Evolutionary conservation across 2,329 filamentous ascomycete genomes (phyloP).

Genomic region (Byssochlamys sp.): DNA sequence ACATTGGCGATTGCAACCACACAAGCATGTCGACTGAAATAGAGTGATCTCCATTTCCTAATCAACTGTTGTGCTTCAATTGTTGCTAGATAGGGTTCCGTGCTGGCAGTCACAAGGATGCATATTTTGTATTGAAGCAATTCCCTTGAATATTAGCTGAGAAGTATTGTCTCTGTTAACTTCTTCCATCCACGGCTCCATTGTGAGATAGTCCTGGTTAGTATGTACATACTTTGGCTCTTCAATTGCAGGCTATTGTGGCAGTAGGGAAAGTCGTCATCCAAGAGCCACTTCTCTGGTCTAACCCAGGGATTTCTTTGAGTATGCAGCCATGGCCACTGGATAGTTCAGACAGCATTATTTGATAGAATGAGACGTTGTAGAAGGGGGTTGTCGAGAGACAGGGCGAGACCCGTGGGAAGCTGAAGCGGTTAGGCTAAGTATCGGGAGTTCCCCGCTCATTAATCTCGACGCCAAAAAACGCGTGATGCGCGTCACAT

Average conservation of each 20-base stretch:
- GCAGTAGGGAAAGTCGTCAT: neutral
- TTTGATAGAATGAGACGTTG: neutral
- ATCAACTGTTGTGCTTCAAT: neutral
- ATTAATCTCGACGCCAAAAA: constrained; percentile 2
- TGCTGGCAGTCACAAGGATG: neutral
- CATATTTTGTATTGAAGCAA: neutral
- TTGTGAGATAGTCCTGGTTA: neutral
- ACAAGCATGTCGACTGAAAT: neutral
- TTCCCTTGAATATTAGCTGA: neutral
- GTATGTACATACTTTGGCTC: neutral
- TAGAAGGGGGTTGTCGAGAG: neutral
- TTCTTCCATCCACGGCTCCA: neutral
- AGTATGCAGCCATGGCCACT: neutral
- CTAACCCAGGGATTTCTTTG: neutral
- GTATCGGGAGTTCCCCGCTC: neutral
- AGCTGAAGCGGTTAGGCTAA: constrained; percentile 3
- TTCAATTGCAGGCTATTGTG: neutral
- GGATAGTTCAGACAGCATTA: neutral
- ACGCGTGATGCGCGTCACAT: constrained; percentile 5
- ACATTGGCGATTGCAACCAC: no score
- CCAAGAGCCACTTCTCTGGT: no score
- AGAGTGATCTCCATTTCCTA: neutral
- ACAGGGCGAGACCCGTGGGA: neutral
- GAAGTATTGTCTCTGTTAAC: neutral
- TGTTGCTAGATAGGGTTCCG: neutral